Evolutionary conservation across 2,329 filamentous ascomycete genomes (phyloP), one percentile per base, ranked within the genome.

Genomic region (Penicillium corylophilum): DNA sequence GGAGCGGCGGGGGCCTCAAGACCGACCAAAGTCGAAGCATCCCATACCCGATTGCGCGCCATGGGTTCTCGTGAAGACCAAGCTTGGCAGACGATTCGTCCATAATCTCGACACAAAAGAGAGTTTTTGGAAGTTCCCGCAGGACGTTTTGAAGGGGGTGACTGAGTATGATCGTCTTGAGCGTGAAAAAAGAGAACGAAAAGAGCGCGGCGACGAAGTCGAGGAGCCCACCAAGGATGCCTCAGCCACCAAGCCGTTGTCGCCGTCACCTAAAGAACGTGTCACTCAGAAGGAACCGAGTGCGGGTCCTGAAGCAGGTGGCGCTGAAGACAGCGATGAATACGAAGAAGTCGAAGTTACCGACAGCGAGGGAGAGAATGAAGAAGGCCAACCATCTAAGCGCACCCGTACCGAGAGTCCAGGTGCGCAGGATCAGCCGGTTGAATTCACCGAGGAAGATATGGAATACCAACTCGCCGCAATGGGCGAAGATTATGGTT

Each of bases 41-140:
- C 68, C 80, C 5, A 94, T 99, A 41, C 91, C 91, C 0, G 87
- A 87, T 2, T 89, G 85, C 63, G 86, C 88, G 62, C 89, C 91
- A 15, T 99, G 94, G 94, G 74, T 95, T 0, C 77, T 99, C 3
- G 90, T 99, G n/a, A 89, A 88, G 68, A 99, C 94, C 1, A 96
- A 90, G 68, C 85, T 93, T 56, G 89, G 90, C 20, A 81, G 94
- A 51, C 83, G 92, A 46, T 99, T 99, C 66, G 91, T 92, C 2
- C 89, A 95, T 75, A 96, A 99, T 61, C 83, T 86, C 0, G 81
- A 82, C 48, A 96, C 93, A 59, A 89, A 93, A 33, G 82, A 91
- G 60, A 97, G 92, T 71, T 91, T 91, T 71, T 99, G 95, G 94
- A 90, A 90, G 64, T 94, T 96, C 63, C 94, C 94, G 0, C 84